A percentile compares a stretch with the other conserved stretches of the same genome.
Evolutionary conservation across 192 early-diverging fungal species (phyloP).

Genomic region (Umbelopsis ramanniana): DNA sequence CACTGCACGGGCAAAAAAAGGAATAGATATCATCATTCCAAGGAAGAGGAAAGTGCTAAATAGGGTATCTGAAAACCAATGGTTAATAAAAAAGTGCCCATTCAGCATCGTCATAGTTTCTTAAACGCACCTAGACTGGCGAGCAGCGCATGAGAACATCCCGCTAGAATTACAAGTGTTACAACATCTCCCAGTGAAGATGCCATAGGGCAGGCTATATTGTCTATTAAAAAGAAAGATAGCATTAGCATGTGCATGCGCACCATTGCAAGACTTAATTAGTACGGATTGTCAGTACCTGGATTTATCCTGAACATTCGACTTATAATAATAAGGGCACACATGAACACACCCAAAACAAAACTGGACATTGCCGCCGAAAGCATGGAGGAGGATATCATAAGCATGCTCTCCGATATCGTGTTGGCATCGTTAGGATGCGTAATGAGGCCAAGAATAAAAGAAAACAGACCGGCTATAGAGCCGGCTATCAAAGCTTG

Average conservation of each 20-base stretch:
- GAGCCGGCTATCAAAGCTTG: constrained; percentile 74
- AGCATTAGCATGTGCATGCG: background rate
- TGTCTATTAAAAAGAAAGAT: constrained; percentile 46
- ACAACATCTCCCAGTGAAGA: constrained; percentile 77
- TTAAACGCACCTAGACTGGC: constrained; percentile 50
- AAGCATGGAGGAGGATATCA: constrained; percentile 69
- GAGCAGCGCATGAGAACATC: constrained; percentile 51
- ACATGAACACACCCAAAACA: constrained; percentile 75
- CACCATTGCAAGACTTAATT: background rate
- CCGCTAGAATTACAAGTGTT: constrained; percentile 67
- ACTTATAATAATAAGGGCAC: constrained; percentile 66
- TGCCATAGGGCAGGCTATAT: constrained; percentile 79
- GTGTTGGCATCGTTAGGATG: constrained; percentile 49
- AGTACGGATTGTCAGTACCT: constrained; percentile 42
- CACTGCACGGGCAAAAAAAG: constrained; percentile 54
- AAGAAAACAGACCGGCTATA: constrained; percentile 72
- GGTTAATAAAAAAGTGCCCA: background rate
- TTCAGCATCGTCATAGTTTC: background rate
- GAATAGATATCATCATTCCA: constrained; percentile 44
- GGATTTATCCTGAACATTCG: constrained; percentile 73
- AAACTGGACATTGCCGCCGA: constrained; percentile 72
- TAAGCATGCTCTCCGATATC: constrained; percentile 52
- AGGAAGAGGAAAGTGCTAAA: constrained; percentile 48
- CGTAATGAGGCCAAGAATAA: constrained; percentile 58
- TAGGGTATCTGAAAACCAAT: constrained; percentile 35